Evolutionary conservation across 2,329 filamentous ascomycete species (phyloP), one percentile per base, ranked within the genome.

Genomic region (Orbilia blumenaviensis): DNA sequence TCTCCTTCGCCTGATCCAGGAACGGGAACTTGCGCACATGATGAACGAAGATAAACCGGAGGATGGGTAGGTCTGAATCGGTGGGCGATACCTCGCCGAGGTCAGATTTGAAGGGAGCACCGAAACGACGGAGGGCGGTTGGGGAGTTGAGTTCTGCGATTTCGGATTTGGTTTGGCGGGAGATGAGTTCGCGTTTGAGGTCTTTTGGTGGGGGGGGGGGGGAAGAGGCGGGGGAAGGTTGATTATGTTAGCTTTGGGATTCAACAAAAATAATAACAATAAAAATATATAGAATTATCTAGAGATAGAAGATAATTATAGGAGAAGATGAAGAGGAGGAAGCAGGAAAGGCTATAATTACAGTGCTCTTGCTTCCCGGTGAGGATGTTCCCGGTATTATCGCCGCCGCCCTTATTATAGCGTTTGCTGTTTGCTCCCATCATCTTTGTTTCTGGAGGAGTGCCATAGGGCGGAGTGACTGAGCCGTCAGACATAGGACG

Each of bases 301-400:
- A 23, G 42, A n/a, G 42, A 42, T 42, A 12, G 42, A 25, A 14
- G 42, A 48, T 8, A 34, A 34, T 25, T 48, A 25, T 14, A 14
- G 14, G 16, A 41, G 38, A 58, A 41, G 18, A 21, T 21, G 9
- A 10, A 16, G 9, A 42, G 38, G n/a, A 14, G 16, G n/a, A 29
- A 18, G 42, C n/a, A 29, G 23, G 18, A 23, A n/a, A 27, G 41
- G 23, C n/a, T 32, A 84, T 90, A n/a, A n/a, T 80, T 83, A 96
- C 93, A 99, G 83, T 99, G 95, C 83, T 99, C 95, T 87, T 99
- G 94, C 85, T 97, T 98, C 79, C 95, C 95, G 0, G 94, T 97
- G 82, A 99, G 84, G 78, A 90, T 84, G 58, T 88, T 87, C 21
- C 87, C 87, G 34, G 60, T 77, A 16, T 67, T 66, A 18, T 58